Conservation (phyloP, 2,329 filamentous ascomycete genomes). For the Verticillium albo-atrum region DNA sequence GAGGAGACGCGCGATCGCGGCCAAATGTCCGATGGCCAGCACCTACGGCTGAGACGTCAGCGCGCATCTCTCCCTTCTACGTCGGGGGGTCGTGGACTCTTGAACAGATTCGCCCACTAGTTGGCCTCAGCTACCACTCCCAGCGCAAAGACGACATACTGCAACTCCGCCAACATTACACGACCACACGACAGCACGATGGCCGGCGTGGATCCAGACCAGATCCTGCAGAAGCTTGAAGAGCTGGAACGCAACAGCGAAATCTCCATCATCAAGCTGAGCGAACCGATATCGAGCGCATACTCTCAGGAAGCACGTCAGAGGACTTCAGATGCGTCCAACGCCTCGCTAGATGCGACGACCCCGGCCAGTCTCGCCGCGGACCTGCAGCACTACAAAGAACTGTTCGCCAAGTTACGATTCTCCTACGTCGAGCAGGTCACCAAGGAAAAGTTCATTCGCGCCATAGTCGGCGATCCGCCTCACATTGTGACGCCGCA, state of each 20-base stretch:
- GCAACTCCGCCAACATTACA: neutral
- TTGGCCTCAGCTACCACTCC: neutral
- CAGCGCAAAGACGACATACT: neutral
- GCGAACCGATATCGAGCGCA: conserved; percentile 64
- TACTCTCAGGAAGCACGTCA: conserved; percentile 35
- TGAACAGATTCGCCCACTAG: neutral
- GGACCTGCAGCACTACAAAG: conserved; percentile 86
- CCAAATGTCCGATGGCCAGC: neutral
- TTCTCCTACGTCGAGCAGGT: conserved; percentile 98
- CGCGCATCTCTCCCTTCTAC: neutral
- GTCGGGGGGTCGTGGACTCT: neutral
- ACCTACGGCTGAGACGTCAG: neutral
- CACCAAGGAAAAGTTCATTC: conserved; percentile 96
- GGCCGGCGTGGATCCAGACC: conserved; percentile 25
- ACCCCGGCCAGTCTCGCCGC: conserved; percentile 75
- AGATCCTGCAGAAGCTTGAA: conserved; percentile 44
- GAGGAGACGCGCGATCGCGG: neutral
- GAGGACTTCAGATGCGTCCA: conserved; percentile 69
- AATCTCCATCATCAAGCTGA: conserved; percentile 72
- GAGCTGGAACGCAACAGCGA: conserved; percentile 54
- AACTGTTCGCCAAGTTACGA: conserved; percentile 91
- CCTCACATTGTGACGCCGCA: conserved; percentile 77
- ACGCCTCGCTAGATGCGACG: conserved; percentile 57
- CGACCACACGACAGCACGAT: conserved; percentile 13
- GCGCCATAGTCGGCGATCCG: conserved; percentile 85